These are phyloP conservation scores for Liquidambar formosana DNA, from an alignment of 164 flowering plant species.

Conservation along the genomic window DNA sequence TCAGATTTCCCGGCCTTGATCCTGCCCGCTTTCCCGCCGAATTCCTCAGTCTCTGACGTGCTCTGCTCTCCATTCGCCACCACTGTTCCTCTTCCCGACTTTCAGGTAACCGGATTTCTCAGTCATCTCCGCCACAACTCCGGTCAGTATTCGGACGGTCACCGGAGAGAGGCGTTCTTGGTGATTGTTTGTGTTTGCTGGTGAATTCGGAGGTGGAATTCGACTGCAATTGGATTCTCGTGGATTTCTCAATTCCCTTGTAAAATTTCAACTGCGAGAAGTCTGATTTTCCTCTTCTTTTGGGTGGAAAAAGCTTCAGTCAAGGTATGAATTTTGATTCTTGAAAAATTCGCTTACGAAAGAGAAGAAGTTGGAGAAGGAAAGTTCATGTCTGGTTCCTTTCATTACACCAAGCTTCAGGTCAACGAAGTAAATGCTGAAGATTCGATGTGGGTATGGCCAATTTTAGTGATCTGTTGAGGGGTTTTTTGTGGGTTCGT, in stretches of 20 bases:
- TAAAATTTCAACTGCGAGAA: not conserved
- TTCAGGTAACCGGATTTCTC: not conserved
- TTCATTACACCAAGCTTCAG: not conserved
- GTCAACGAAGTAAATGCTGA: not conserved
- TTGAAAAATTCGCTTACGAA: not conserved
- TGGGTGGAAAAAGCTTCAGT: not conserved
- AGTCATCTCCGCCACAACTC: too few species aligned
- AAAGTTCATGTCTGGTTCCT: not conserved
- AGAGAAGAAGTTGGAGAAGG: not conserved
- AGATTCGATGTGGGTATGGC: not conserved
- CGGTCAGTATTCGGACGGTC: too few species aligned
- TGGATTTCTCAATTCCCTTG: not conserved
- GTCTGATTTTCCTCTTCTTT: not conserved
- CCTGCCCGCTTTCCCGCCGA: conserved; percentile 10
- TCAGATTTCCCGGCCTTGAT: conserved; percentile 29
- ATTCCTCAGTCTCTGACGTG: not conserved
- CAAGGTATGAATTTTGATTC: not conserved
- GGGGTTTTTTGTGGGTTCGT: not conserved
- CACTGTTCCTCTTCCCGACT: too few species aligned
- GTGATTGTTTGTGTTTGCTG: not conserved
- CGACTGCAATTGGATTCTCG: not conserved
- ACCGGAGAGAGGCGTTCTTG: too few species aligned
- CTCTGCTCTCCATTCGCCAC: not conserved
- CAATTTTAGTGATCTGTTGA: not conserved
- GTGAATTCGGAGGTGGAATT: not conserved